Conservation (phyloP, 257 asterid genomes). For the Solanum phureja region DNA sequence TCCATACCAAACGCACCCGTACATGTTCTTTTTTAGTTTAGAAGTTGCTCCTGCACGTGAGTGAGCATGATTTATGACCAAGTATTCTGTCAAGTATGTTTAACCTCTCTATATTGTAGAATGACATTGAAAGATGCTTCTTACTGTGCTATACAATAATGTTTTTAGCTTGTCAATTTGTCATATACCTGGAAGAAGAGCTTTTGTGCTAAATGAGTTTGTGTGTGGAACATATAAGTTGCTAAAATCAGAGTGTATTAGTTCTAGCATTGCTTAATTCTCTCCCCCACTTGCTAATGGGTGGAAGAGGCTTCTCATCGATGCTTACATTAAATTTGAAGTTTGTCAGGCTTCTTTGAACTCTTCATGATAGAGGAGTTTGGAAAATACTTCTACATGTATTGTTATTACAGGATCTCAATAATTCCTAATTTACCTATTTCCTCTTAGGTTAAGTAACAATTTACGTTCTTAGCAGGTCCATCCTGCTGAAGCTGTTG, state of each 20-base stretch:
- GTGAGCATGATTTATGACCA: neutral
- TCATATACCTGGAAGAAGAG: neutral
- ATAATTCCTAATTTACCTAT: neutral
- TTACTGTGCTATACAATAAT: neutral
- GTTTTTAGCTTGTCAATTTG: neutral
- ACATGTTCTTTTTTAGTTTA: neutral
- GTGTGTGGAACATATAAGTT: neutral
- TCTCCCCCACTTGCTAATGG: constrained; percentile 15
- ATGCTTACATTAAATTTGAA: constrained; percentile 17
- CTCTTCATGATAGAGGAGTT: constrained; percentile 30
- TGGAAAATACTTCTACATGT: constrained; percentile 32
- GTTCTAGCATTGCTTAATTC: constrained; percentile 1
- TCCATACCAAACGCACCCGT: neutral
- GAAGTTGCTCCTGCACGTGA: neutral
- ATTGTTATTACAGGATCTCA: neutral
- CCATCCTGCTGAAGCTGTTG: neutral
- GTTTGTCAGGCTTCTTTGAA: constrained; percentile 39
- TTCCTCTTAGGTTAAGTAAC: neutral
- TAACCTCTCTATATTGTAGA: neutral
- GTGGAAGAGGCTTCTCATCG: constrained; percentile 5
- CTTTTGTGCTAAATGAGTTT: neutral
- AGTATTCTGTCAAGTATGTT: neutral
- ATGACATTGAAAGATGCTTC: neutral
- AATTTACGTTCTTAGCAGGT: neutral
- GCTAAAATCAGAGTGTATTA: neutral